phyloP scores from a whole-genome alignment of 83 land plant genomes.

The Isoetes engelmannii region DNA sequence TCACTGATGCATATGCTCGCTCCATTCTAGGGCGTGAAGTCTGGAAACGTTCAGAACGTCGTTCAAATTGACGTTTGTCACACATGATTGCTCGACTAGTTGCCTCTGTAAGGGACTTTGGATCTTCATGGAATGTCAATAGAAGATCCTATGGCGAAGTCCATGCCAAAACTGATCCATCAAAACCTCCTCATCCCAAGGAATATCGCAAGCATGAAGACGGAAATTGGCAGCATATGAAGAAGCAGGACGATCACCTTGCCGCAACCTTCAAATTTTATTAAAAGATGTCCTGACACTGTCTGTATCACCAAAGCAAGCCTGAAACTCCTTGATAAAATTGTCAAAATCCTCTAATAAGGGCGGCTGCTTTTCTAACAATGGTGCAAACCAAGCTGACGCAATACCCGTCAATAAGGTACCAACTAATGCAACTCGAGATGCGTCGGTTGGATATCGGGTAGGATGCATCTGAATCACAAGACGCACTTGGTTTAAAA shows the following conservation, averaged over 20 bases:
- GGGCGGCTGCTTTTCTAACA: neutral
- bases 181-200: neutral
- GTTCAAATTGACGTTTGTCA: constrained; percentile 5
- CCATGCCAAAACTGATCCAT: neutral
- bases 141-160: neutral
- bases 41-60: neutral
- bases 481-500: too few species aligned
- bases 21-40: too few species aligned
- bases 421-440: too few species aligned
- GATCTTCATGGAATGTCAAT: neutral
- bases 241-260: neutral
- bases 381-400: constrained; percentile 3
- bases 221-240: neutral
- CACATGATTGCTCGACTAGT: constrained; percentile 11
- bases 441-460: too few species aligned
- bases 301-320: constrained; percentile 2
- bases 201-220: neutral
- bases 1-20: too few species aligned
- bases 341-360: neutral
- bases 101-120: neutral
- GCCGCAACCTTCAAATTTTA: neutral
- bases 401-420: neutral
- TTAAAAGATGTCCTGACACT: neutral
- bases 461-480: too few species aligned
- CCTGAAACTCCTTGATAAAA: neutral